These are phyloP conservation scores for Gloeophyllum trabeum DNA, from an alignment of 768 basidiomycete species.

Conservation along the genomic window DNA sequence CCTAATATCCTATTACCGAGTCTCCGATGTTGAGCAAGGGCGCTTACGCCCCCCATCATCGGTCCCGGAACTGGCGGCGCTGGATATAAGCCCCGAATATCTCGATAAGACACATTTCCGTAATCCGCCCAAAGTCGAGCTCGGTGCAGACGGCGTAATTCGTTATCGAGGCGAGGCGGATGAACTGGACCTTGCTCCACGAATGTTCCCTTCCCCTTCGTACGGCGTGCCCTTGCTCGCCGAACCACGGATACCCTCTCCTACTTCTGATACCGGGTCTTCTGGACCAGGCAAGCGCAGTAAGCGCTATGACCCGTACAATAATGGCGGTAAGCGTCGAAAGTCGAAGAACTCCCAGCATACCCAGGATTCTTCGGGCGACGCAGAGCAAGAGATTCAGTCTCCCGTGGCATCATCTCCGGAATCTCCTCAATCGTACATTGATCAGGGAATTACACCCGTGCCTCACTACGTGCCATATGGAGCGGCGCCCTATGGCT, in stretches of 20 bases:
- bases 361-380: neutral
- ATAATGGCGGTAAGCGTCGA: neutral
- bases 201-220: constrained; percentile 14
- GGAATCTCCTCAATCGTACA: neutral
- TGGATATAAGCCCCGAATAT: constrained; percentile 82
- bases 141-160: constrained; percentile 72
- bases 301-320: neutral
- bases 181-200: constrained; percentile 30
- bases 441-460: neutral
- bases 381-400: neutral
- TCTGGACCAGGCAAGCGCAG: neutral
- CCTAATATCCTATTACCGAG: constrained; percentile 89
- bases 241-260: constrained; percentile 6
- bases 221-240: constrained; percentile 9
- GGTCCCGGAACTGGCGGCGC: constrained; percentile 73
- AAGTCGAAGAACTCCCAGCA: neutral
- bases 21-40: constrained; percentile 84
- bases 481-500: neutral
- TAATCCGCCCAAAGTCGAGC: constrained; percentile 80
- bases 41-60: constrained; percentile 83
- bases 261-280: neutral
- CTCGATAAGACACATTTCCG: constrained; percentile 88
- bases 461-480: neutral
- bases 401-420: neutral
- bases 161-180: constrained; percentile 81